These are phyloP conservation scores for Turnera subulata DNA, from an alignment of 345 rosid species.

Conservation along the genomic window DNA sequence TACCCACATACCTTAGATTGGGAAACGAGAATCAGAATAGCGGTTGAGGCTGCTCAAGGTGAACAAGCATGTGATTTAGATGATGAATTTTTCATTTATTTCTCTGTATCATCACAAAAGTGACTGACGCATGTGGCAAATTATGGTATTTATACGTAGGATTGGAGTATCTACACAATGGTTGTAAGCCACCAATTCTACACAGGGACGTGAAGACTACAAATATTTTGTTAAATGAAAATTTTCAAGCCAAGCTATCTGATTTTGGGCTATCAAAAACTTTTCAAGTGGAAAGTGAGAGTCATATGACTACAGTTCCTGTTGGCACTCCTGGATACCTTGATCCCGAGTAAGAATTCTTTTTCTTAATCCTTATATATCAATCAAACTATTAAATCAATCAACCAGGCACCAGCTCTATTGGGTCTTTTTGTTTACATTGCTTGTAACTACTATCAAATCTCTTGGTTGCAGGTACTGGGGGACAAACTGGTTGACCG, in stretches of 20 bases:
- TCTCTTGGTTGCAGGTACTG: constrained; percentile 5
- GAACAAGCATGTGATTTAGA: too few relatives aligned
- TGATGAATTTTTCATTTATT: background rate
- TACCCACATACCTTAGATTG: too few relatives aligned
- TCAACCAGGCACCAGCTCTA: too few relatives aligned
- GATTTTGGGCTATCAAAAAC: constrained; percentile 16
- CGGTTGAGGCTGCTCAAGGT: constrained; percentile 22
- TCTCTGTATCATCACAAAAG: background rate
- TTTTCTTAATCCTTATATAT: too few relatives aligned
- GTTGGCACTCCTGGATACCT: constrained; percentile 16
- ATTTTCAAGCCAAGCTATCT: constrained; percentile 8
- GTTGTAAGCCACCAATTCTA: constrained; percentile 10
- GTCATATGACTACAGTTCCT: background rate
- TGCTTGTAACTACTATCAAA: too few relatives aligned
- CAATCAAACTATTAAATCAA: too few relatives aligned
- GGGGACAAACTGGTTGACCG: background rate
- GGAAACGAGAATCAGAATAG: constrained; percentile 18
- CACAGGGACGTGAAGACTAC: constrained; percentile 13
- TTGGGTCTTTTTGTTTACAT: too few relatives aligned
- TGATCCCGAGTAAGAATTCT: constrained; percentile 13
- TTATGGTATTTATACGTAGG: background rate
- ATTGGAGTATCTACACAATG: constrained; percentile 17
- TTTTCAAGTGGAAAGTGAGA: constrained; percentile 5
- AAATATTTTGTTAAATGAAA: constrained; percentile 15
- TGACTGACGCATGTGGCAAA: background rate